phyloP scores from a whole-genome alignment of 2,329 filamentous ascomycete genomes.

The Colletotrichum tofieldiae region DNA sequence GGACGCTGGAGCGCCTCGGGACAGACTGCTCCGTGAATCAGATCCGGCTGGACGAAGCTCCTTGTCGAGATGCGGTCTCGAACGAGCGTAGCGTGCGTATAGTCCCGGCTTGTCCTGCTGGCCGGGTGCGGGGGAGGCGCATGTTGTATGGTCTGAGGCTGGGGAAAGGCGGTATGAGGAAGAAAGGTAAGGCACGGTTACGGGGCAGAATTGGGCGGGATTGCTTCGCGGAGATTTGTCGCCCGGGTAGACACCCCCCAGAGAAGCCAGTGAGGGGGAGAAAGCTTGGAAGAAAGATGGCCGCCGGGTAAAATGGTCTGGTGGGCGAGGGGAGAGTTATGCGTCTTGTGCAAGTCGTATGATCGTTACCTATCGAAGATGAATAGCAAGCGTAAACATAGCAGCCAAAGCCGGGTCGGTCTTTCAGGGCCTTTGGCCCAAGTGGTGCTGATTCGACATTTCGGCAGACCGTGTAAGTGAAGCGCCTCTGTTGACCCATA shows the following conservation, averaged over 20 bases:
- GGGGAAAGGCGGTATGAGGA: background rate
- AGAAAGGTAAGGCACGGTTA: background rate
- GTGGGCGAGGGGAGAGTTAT: background rate
- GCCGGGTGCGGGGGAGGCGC: conserved; percentile 9
- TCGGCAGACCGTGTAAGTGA: background rate
- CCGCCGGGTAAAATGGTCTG: conserved; percentile 8
- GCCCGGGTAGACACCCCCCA: background rate
- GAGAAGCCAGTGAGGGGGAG: background rate
- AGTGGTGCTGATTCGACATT: background rate
- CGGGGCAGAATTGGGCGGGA: background rate
- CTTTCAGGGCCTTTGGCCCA: background rate
- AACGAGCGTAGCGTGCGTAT: background rate
- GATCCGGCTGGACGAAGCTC: background rate
- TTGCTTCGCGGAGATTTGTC: conserved; percentile 9
- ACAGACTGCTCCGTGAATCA: conserved; percentile 7
- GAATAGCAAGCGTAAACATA: background rate
- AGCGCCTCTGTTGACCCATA: background rate
- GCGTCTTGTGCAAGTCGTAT: background rate
- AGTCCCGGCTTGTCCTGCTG: background rate
- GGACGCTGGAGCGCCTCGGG: background rate
- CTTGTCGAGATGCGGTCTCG: background rate
- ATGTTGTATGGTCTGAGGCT: background rate
- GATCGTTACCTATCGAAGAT: background rate
- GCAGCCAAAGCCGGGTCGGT: too few relatives aligned
- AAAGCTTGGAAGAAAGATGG: background rate